Base-by-base conservation (phyloP, 169 alveolate genomes). In the Pseudocohnilembus persalinus region DNA sequence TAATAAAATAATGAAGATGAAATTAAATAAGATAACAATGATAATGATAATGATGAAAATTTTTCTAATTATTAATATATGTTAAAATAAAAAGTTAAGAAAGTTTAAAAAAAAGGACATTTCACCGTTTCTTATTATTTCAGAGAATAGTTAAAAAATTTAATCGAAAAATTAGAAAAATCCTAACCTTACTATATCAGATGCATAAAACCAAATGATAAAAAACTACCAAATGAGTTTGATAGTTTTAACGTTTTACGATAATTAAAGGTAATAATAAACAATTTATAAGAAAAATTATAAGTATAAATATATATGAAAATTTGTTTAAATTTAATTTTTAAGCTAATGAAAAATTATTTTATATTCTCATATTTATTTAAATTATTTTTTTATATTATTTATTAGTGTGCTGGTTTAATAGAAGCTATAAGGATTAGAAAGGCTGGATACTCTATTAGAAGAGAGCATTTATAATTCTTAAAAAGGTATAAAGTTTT, bases 131-230 rank as follows among this genome's bases (percentile, higher is more conserved):
- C 99, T 74, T 88, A 96, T 32, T 96, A 98, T 88, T 97, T 99
- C 93, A 93, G 96, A 68, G 95, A 86, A 31, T 98, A 98, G 94
- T 95, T 99, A 35, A 92, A 95, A 33, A 89, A 93, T 27, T 93
- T 99, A 74, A 95, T 99, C 97, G 87, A 89, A 64, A 94, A 95
- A 33, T 94, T 98, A 29, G 84, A 93, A 26, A 92, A 93, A 68
- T 96, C 99, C 16, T 93, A 90, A 77, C 99, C 99, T 0, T 97
- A 97, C 77, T 98, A 97, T 92, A 97, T 98, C 30, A 88, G 99
- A 76, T 98, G 99, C 83, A 97, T 98, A 1, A 98, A 98, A 87
- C 99, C 99, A 16, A 98, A 98, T 83, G 78, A 87, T 6, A 81
- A 90, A 75, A 96, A 96, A 85, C 76, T 88, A 31, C 98, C 99